Percentiles rank a stretch among this genome's conserved stretches.
These are phyloP conservation scores for Stemphylium lycopersici DNA, from an alignment of 2,329 filamentous ascomycete species.

Conservation along the genomic window DNA sequence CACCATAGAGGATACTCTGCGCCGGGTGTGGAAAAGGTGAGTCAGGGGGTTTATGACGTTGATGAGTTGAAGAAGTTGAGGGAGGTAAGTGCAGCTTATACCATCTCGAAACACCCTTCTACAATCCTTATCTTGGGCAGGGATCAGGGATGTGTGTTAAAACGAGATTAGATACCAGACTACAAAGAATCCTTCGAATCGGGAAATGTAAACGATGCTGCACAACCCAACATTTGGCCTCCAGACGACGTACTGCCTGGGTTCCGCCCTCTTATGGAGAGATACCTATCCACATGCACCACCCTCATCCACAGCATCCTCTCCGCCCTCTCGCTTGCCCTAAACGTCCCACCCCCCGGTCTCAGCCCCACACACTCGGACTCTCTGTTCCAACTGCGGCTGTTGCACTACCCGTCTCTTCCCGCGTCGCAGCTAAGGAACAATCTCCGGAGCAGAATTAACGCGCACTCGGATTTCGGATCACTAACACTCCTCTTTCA, in stretches of 20 bases:
- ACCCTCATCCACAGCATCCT: slow-evolving; percentile 36
- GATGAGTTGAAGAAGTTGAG: slow-evolving; percentile 26
- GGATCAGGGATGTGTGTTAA: too few relatives aligned
- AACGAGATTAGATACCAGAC: slow-evolving; percentile 28
- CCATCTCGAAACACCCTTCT: too few relatives aligned
- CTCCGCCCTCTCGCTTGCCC: slow-evolving; percentile 31
- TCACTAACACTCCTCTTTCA: slow-evolving; percentile 53
- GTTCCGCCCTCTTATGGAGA: slow-evolving; percentile 41
- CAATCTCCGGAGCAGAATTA: slow-evolving; percentile 41
- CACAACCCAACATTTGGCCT: slow-evolving; percentile 51
- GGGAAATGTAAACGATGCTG: slow-evolving; percentile 35
- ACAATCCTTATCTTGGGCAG: too few relatives aligned
- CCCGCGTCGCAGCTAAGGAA: slow-evolving; percentile 29
- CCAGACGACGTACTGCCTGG: slow-evolving; percentile 48
- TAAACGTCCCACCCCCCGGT: slow-evolving; percentile 23
- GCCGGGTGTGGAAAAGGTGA: slow-evolving; percentile 47
- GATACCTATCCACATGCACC: slow-evolving; percentile 32
- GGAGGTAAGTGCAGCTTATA: neutral
- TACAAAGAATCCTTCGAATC: slow-evolving; percentile 45
- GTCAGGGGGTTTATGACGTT: slow-evolving; percentile 34
- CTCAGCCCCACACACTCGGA: slow-evolving; percentile 33
- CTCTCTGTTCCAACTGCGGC: slow-evolving; percentile 42
- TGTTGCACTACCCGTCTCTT: slow-evolving; percentile 51
- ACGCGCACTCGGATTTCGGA: slow-evolving; percentile 53
- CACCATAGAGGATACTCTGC: slow-evolving; percentile 51